A percentile compares a stretch with the other conserved stretches of the same genome.
These are phyloP conservation scores for Populus hybrid DNA, from an alignment of 441 rosid species.

Conservation along the genomic window DNA sequence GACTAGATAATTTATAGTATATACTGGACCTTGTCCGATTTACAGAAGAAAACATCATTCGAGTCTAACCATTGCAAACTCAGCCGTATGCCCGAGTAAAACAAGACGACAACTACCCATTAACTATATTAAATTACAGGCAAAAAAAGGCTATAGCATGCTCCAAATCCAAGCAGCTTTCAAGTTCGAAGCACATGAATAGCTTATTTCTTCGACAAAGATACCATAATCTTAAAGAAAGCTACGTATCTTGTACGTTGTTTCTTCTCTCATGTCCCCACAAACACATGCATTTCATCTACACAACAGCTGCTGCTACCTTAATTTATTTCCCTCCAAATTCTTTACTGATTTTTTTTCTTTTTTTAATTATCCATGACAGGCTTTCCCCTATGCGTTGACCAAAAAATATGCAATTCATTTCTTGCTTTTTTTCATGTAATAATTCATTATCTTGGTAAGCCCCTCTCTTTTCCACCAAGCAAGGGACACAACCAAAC, in stretches of 20 bases:
- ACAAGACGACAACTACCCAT: not conserved
- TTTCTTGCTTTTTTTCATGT: not conserved
- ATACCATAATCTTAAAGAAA: conserved; percentile 30
- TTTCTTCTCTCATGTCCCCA: conserved; percentile 24
- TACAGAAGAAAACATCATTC: not conserved
- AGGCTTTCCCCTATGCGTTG: not conserved
- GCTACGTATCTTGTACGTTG: conserved; percentile 36
- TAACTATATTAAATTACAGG: not conserved
- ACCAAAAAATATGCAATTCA: not conserved
- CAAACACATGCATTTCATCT: not conserved
- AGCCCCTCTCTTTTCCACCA: not conserved
- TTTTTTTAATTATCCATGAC: not conserved
- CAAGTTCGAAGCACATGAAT: conserved; percentile 12
- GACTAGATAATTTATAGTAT: not conserved
- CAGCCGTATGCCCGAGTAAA: not conserved
- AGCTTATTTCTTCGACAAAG: conserved; percentile 27
- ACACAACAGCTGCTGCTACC: not conserved
- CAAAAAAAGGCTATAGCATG: not conserved
- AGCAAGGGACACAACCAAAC: not conserved
- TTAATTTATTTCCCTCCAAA: conserved; percentile 5
- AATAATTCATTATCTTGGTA: not conserved
- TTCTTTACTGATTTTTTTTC: not conserved
- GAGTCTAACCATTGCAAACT: not conserved
- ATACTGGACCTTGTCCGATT: not conserved
- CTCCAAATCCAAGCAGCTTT: not conserved